Conservation (phyloP, 352 stramenopile species). For the Pythium volutum region DNA sequence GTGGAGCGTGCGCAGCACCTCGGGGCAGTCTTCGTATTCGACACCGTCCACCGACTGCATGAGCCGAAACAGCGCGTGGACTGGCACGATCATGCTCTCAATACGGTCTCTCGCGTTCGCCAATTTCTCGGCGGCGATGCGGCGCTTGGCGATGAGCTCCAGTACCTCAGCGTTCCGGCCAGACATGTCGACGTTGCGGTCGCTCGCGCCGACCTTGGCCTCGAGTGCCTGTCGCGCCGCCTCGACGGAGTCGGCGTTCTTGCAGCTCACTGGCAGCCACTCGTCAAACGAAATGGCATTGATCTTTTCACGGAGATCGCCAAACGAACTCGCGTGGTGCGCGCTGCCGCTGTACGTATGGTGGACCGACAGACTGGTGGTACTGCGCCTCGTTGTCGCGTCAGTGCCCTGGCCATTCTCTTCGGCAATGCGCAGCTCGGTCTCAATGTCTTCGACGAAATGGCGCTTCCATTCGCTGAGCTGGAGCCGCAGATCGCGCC, state of each 20-base stretch:
- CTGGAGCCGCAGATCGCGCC: conserved; percentile 12
- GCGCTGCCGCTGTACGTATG: conserved; percentile 19
- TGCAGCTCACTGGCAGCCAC: conserved; percentile 14
- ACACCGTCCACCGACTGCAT: conserved; percentile 9
- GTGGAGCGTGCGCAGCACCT: conserved; percentile 16
- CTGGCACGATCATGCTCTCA: conserved; percentile 15
- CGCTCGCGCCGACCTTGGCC: conserved; percentile 10
- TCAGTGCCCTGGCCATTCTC: conserved; percentile 3
- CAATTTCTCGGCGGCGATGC: not conserved
- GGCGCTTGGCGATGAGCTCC: conserved; percentile 8
- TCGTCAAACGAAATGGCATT: conserved; percentile 22
- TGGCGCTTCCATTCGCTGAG: conserved; percentile 21
- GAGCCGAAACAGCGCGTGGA: conserved; percentile 8
- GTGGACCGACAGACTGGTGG: conserved; percentile 3
- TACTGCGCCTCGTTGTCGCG: not conserved
- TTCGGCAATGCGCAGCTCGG: conserved; percentile 13
- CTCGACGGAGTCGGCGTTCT: conserved; percentile 7
- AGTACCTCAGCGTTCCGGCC: conserved; percentile 13
- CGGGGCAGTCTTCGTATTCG: conserved; percentile 10
- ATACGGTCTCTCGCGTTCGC: conserved; percentile 7
- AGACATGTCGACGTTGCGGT: conserved; percentile 22
- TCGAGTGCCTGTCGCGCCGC: conserved; percentile 3
- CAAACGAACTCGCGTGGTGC: conserved; percentile 16
- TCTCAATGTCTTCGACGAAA: conserved; percentile 17
- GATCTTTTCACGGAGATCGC: conserved; percentile 14